These are phyloP conservation scores for Cunninghamia lanceolata DNA, from an alignment of 75 land plant genomes.

Conservation along the genomic window DNA sequence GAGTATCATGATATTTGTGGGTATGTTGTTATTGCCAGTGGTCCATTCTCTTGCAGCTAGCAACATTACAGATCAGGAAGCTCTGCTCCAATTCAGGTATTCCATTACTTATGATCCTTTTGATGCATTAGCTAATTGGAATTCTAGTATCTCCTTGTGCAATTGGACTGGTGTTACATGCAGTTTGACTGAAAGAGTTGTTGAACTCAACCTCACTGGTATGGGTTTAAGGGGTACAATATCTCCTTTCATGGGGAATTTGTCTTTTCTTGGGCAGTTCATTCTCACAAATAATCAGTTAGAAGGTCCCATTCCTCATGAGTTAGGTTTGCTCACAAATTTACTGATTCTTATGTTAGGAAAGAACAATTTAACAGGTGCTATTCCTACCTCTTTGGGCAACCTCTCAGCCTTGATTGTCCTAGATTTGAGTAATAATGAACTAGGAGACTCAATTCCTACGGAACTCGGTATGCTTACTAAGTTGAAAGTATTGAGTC, in stretches of 20 bases:
- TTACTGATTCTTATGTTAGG: slow-evolving; percentile 9
- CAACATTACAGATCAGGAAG: not conserved
- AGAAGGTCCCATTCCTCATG: not conserved
- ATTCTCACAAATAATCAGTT: not conserved
- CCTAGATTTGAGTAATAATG: too few species aligned
- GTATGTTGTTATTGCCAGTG: too few species aligned
- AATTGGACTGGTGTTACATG: slow-evolving; percentile 27
- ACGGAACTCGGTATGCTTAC: slow-evolving; percentile 29
- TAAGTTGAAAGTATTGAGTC: slow-evolving; percentile 47
- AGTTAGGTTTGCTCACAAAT: not conserved
- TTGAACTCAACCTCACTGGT: not conserved
- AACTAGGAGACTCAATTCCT: too few species aligned
- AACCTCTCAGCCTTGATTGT: slow-evolving; percentile 7
- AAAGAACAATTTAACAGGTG: slow-evolving; percentile 14
- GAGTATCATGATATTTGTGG: too few species aligned
- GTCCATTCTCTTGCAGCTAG: not conserved
- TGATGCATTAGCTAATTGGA: not conserved
- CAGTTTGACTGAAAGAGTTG: not conserved
- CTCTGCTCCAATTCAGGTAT: not conserved
- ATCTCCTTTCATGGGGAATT: not conserved
- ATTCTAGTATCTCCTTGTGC: slow-evolving; percentile 10
- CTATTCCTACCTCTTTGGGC: slow-evolving; percentile 18
- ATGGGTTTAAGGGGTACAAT: not conserved
- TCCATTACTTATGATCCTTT: not conserved
- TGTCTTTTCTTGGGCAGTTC: not conserved